Evolutionary conservation across 2,329 filamentous ascomycete genomes (phyloP).

Genomic region (Alternaria sp.): DNA sequence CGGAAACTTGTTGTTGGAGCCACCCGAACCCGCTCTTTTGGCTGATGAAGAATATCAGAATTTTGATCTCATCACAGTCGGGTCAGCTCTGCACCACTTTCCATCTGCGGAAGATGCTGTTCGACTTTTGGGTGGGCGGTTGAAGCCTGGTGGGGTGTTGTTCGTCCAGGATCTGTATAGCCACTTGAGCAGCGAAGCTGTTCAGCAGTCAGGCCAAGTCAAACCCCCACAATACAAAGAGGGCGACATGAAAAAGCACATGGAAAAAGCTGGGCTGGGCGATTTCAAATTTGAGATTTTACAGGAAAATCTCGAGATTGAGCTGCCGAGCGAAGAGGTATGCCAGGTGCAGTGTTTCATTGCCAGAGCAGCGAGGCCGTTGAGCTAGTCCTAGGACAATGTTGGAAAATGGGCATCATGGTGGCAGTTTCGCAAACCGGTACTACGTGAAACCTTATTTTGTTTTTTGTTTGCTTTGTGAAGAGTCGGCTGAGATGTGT

Average conservation of each 20-base stretch:
- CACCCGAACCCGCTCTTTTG: neutral
- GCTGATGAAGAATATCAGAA: neutral
- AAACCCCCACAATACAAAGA: too few species aligned
- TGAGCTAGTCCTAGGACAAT: neutral
- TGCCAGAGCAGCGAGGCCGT: neutral
- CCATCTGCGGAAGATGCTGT: neutral
- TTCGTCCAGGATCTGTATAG: constrained; percentile 10
- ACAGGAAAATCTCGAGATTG: neutral
- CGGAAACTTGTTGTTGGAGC: neutral
- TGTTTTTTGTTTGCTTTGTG: neutral
- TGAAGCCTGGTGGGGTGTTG: constrained; percentile 12
- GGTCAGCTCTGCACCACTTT: neutral
- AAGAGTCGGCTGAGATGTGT: neutral
- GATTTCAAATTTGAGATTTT: neutral
- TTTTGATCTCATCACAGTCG: constrained; percentile 6
- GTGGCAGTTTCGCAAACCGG: neutral
- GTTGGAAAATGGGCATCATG: neutral
- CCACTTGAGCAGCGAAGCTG: neutral
- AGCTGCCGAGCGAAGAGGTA: neutral
- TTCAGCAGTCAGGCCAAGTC: neutral
- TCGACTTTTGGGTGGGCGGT: neutral
- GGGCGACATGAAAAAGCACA: too few species aligned
- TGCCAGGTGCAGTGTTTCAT: neutral
- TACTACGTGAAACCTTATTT: neutral
- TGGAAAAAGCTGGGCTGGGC: too few species aligned